phyloP scores from a whole-genome alignment of 2,329 filamentous ascomycete genomes.

The Teratosphaeria destructans region DNA sequence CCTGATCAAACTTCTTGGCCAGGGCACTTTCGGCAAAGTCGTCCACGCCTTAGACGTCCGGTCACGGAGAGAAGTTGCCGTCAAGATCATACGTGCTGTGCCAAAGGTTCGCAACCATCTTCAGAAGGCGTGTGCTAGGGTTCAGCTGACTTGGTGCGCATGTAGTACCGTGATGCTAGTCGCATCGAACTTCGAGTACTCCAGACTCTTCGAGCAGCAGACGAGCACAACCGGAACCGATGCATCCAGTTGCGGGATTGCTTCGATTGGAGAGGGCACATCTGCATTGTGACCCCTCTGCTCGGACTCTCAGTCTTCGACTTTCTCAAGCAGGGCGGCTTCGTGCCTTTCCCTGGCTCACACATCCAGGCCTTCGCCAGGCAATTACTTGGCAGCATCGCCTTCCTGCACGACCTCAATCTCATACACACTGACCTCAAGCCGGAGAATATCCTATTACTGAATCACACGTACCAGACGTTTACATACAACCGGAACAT shows the following conservation, averaged over 20 bases:
- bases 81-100: slow-evolving; percentile 97
- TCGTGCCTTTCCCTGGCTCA: slow-evolving; percentile 94
- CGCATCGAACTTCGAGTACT: slow-evolving; percentile 89
- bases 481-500: slow-evolving; percentile 60
- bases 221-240: slow-evolving; percentile 82
- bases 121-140: background rate
- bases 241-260: slow-evolving; percentile 95
- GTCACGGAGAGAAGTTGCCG: slow-evolving; percentile 71
- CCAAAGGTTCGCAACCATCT: slow-evolving; percentile 50
- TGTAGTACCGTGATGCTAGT: slow-evolving; percentile 76
- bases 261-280: slow-evolving; percentile 95
- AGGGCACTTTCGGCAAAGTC: slow-evolving; percentile 97
- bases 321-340: slow-evolving; percentile 89
- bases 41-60: slow-evolving; percentile 79
- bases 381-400: slow-evolving; percentile 94
- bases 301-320: slow-evolving; percentile 96
- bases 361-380: slow-evolving; percentile 96
- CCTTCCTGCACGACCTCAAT: slow-evolving; percentile 93
- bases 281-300: slow-evolving; percentile 70
- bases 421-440: slow-evolving; percentile 82
- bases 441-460: slow-evolving; percentile 57
- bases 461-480: slow-evolving; percentile 55
- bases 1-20: slow-evolving; percentile 80
- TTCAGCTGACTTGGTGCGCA: background rate
- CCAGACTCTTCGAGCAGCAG: slow-evolving; percentile 83